Base-by-base conservation (phyloP, 805 yeast species). In the Hyphopichia homilentoma region DNA sequence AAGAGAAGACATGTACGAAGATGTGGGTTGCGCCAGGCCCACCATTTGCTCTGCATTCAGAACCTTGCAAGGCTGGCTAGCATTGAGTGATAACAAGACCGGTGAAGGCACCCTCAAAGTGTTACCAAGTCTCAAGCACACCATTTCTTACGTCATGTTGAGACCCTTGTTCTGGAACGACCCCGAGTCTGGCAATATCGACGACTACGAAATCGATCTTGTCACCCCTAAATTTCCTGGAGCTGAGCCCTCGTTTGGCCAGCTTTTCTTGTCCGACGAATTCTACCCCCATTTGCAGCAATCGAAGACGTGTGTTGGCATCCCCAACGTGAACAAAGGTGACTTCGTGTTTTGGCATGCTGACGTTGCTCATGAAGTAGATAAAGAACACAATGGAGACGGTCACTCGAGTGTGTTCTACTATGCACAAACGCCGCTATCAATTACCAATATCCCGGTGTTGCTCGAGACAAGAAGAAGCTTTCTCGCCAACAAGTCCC, bases 341-440 rank as follows among this genome's bases (percentile, higher is more conserved):
- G 70, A 66, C 36, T 52, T 54, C 34, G 69, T 68, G 2, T 56
- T 57, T 30, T 68, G 73, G 73, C 73, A 68, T 40, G 51, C 61
- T 32, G 73, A 67, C 38, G 32, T 53, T 25, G 52, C 58, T 13
- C 74, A 68, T 41, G 61, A 60, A 11, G 71, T 68, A 18, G 72
- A 68, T 29, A 39, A 49, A 7, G 54, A 47, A 11, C 70, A 63
- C 33, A 38, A 40, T 13, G 70, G 71, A 5, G 32, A 24, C 7
- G 37, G 43, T 7, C 65, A 60, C 35, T 61, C 74, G 11, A 49
- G 62, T n/a, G 73, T 68, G 4, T 33, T 65, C 32, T 68, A 62
- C 39, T 57, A 56, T 26, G 63, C 65, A 2, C 50, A 57, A 3
- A 49, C 54, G 6, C 72, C 73, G 2, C 38, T 64, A 29, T 40